Base-by-base conservation (phyloP, 352 stramenopile species). In the Phytophthora ramorum region DNA sequence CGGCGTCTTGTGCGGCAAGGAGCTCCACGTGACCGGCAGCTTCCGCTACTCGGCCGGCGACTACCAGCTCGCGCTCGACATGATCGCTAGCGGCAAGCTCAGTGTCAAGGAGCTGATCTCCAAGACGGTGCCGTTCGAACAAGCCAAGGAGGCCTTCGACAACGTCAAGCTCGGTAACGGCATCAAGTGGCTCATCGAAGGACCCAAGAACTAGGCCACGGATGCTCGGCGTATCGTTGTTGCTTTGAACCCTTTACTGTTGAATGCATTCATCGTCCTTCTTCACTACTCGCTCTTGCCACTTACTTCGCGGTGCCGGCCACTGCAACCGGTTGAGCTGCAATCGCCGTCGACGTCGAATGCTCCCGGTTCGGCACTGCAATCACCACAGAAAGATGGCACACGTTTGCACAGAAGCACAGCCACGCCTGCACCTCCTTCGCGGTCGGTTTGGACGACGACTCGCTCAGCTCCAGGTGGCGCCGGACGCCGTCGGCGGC, bases 341-440 rank as follows among this genome's bases (percentile, higher is more conserved):
- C 28, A 13, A 63, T 26, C 9, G 45, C 5, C 16, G 51, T 59
- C 17, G 43, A 51, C n/a, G 55, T 34, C n/a, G 45, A 57, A 37
- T 35, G 37, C 8, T 22, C 22, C 17, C 59, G 16, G 12, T 28
- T 63, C 5, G 66, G 66, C 14, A 71, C 26, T 19, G 54, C 35
- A 22, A 81, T 66, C 7, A 73, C 66, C 20, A 76, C 74, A 10
- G 75, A 85, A 22, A 91, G 63, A 63, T 89, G 83, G 58, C 79
- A 78, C 17, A 87, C 76, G 43, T 89, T 89, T 3, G 78, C 78
- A 56, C 80, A 91, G 50, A 91, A 89, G 71, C 78, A 86, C 16
- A 91, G 74, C 83, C 83, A 91, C 22, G 79, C 64, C 56, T 78
- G 43, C 56, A 38, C 61, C 3, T 79, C 52, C 46, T 72, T 57